Base-by-base conservation (phyloP, 1,139 yeast species). In the Geotrichum europaeum region DNA sequence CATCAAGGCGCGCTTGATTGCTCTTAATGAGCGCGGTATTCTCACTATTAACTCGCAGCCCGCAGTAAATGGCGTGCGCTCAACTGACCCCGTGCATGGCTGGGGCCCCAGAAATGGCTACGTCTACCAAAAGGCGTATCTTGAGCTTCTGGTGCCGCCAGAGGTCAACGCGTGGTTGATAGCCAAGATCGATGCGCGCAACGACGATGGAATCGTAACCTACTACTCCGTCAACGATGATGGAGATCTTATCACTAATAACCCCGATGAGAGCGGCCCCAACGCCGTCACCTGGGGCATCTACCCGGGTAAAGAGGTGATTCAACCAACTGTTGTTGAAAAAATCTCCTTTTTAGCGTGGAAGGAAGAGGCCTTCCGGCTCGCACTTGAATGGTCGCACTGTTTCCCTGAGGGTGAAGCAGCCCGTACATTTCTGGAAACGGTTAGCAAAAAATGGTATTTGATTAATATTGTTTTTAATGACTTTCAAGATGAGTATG, bases 261-360 rank as follows among this genome's bases (percentile, higher is more conserved):
- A 94, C 56, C 82, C 81, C 51, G 87, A 83, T 56, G 88, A 84
- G 63, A 74, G 79, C 32, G 88, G 86, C 65, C 91, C 96, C 66
- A 91, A 90, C 71, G 97, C 98, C 10, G 97, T 91, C 59, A 94
- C 99, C n/a, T 94, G 99, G 99, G 98, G 97, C 65, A 89, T 89
- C 51, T 90, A 89, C 81, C 96, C 96, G 22, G 96, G 96, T 55
- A 88, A 87, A 72, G 96, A 90, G 75, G 88, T 90, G 58, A 80
- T 89, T 67, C 96, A 90, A 74, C 96, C 97, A 59, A 90, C 97
- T 0, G 88, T 90, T 70, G 96, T 90, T n/a, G 97, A 90, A 72
- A 86, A 85, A 71, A 84, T 86, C 32, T 87, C 96, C 2, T 90
- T 90, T 75, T 78, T 89, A 68, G 96, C 98, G 10, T 94, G 99